A percentile compares a stretch with the other conserved stretches of the same genome.
Evolutionary conservation across 1,284 basidiomycete species (phyloP).

Genomic region (Tilletia walkeri): DNA sequence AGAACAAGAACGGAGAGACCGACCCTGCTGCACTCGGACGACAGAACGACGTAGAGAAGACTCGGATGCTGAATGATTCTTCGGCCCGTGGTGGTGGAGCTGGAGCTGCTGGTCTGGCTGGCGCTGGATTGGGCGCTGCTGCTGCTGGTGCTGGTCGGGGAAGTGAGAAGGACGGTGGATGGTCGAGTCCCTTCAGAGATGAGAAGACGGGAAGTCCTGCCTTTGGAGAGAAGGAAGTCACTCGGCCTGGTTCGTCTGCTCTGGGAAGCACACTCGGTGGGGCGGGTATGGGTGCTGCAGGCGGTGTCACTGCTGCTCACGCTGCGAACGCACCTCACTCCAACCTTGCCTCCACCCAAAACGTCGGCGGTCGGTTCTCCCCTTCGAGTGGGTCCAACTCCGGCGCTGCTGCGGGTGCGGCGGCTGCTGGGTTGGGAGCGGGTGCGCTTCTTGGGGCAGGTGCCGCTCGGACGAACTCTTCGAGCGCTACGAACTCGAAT

Average conservation of each 20-base stretch:
- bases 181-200: background rate
- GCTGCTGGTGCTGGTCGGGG: slow-evolving; percentile 29
- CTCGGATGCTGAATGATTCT: slow-evolving; percentile 1
- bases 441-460: background rate
- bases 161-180: slow-evolving; percentile 21
- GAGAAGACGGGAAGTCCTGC: slow-evolving; percentile 11
- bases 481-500: background rate
- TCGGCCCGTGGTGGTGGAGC: slow-evolving; percentile 24
- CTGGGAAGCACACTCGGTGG: background rate
- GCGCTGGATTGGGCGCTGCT: slow-evolving; percentile 22
- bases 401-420: background rate
- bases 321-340: too few relatives aligned
- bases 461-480: background rate
- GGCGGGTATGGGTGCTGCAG: too few relatives aligned
- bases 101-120: slow-evolving; percentile 29
- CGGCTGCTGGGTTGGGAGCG: slow-evolving; percentile 4
- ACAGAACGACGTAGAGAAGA: slow-evolving; percentile 22
- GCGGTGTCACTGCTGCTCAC: too few relatives aligned
- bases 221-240: background rate
- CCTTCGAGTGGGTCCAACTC: background rate
- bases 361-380: background rate
- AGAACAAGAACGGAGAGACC: slow-evolving; percentile 2
- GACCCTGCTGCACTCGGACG: slow-evolving; percentile 28
- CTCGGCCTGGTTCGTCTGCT: slow-evolving; percentile 8
- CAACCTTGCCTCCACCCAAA: background rate